Conservation (phyloP, 1,139 yeast genomes). For the Taiozyma sp. region DNA sequence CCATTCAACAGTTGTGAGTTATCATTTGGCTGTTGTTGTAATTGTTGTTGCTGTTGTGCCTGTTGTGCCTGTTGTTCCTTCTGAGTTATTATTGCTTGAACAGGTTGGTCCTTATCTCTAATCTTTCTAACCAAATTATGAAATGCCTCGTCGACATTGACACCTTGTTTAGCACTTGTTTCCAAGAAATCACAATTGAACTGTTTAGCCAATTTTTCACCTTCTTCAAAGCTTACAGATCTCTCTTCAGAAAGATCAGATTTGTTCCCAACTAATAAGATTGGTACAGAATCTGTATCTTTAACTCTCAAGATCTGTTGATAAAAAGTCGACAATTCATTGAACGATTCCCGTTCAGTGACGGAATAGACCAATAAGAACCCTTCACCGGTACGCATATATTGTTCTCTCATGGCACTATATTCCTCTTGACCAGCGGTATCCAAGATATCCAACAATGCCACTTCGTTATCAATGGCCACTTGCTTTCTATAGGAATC, state of each 20-base stretch:
- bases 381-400: constrained; percentile 94
- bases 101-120: constrained; percentile 33
- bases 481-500: constrained; percentile 81
- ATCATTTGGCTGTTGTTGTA: constrained; percentile 9
- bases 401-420: constrained; percentile 90
- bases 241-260: constrained; percentile 80
- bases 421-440: constrained; percentile 99
- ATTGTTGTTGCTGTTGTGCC: not conserved
- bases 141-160: constrained; percentile 93
- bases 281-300: constrained; percentile 70
- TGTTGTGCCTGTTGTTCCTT: constrained; percentile 1
- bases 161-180: constrained; percentile 89
- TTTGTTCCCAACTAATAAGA: constrained; percentile 73
- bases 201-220: constrained; percentile 68
- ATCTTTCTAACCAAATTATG: constrained; percentile 68
- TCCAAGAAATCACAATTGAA: constrained; percentile 82
- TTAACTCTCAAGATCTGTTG: constrained; percentile 87
- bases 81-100: not conserved
- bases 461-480: constrained; percentile 74
- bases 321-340: constrained; percentile 72
- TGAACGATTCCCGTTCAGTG: constrained; percentile 73
- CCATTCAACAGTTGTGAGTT: not conserved
- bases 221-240: constrained; percentile 79
- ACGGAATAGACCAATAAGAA: constrained; percentile 81
- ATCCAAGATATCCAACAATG: constrained; percentile 82